Evolutionary conservation across 805 yeast genomes (phyloP), one percentile per base, ranked within the genome.

Genomic region (Teunomyces atbi): DNA sequence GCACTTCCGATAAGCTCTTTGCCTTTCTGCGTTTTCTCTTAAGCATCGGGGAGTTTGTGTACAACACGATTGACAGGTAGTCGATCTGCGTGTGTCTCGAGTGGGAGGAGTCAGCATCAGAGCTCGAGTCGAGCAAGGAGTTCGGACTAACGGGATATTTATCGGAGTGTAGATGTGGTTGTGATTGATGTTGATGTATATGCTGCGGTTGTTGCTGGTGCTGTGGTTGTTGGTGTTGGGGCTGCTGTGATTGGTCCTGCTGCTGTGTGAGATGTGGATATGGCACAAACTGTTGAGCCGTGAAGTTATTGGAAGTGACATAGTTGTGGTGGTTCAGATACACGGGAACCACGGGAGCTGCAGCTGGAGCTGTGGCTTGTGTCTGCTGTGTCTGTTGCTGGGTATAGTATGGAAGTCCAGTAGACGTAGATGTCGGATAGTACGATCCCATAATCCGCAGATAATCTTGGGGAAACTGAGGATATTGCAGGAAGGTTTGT

Each of bases 31-130:
- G 41, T 30, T 52, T 52, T 16, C 56, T 42, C 43, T 52, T 67
- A 35, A 62, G 51, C 39, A 62, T 54, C 3, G 71, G 70, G 10
- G 64, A 62, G 36, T 59, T 59, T 3, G 73, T 68, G 46, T 60
- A 65, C 34, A 61, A 58, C 6, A 69, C 69, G n/a, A 69, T 53
- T 13, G 69, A 61, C 23, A 64, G 55, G 49, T 67, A 67, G 47
- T 69, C 71, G 32, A 69, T 67, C 11, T 56, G 51, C 4, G 49
- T 13, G 15, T 35, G 37, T 23, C 41, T 43, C 10, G 42, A 36
- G 19, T 35, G 20, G 11, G 37, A 41, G 12, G 44, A 33, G 28
- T 41, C 46, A 26, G 29, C 19, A 8, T 35, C 39, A 12, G 28
- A 20, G 28, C 27, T 30, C 4, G 42, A 40, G 11, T 35, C 21